Evolutionary conservation across 73 alveolate species (phyloP), one percentile per base, ranked within the genome.

Genomic region (Paramecium octaurelia): DNA sequence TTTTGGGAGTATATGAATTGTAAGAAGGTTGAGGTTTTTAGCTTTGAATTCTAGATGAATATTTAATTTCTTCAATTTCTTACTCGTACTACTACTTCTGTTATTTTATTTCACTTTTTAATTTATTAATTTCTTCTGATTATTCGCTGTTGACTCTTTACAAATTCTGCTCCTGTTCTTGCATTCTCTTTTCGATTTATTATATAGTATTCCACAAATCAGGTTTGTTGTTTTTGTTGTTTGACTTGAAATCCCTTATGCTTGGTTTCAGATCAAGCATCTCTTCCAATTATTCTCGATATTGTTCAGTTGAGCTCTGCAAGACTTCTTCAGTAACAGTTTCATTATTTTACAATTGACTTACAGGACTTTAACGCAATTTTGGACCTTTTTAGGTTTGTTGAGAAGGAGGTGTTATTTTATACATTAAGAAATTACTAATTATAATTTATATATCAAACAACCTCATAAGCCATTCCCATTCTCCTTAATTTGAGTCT

Each of bases 381-480:
- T 34, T 27, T 0, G 84, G 84, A 10, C 84, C 84, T 27, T 64
- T 64, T 1, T 64, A 64, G 3, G 84, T 64, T 64, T 64, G 10
- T 11, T 31, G 48, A 64, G 84, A 64, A 31, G 84, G 84, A 14
- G 84, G 84, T 64, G 84, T 64, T 23, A 64, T 64, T 64, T 64
- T 64, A 64, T 64, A 64, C 84, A 64, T 64, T 8, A 31, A 54
- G 69, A 31, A 64, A 64, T 64, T 31, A 64, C 84, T 64, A 64
- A 64, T 64, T 64, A 64, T 64, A 64, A 64, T 64, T 31, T 31
- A 64, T 36, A 73, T 73, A 40, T 80, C 91, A 80, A 43, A 80
- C 91, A 44, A 48, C 75, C 57, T 80, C 91, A 21, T 80, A 80
- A 80, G 91, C 91, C 73, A 80, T 42, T 80, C 91, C 91, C 91